Percentiles rank a stretch among this genome's conserved stretches.
phyloP scores from a whole-genome alignment of 768 basidiomycete species.

The Terana coerulea region DNA sequence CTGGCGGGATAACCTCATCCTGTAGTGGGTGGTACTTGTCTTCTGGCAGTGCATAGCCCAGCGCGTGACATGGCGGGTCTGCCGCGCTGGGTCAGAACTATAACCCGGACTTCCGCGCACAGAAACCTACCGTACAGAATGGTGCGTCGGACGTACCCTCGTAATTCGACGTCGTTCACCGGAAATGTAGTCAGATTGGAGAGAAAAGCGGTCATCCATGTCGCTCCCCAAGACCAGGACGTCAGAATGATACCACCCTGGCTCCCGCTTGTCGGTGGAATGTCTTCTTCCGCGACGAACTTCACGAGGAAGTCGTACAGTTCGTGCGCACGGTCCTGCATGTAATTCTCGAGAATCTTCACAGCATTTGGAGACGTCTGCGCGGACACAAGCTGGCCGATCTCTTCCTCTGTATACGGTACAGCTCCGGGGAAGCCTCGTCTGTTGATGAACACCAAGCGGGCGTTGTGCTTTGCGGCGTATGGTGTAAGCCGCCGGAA shows the following conservation, averaged over 20 bases:
- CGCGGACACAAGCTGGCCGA: not conserved
- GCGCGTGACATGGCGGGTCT: conserved; percentile 9
- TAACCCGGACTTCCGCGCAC: not conserved
- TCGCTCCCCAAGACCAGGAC: conserved; percentile 5
- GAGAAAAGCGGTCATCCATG: conserved; percentile 3
- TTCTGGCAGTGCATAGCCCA: conserved; percentile 3
- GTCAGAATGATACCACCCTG: conserved; percentile 23
- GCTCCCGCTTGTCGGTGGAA: not conserved
- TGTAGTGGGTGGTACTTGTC: conserved; percentile 6
- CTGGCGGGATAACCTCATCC: not conserved
- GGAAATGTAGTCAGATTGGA: not conserved
- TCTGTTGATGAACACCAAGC: conserved; percentile 11
- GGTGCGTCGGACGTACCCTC: not conserved
- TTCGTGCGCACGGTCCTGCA: conserved; percentile 1
- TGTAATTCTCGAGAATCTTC: not conserved
- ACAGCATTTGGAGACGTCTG: not conserved
- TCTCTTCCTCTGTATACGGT: not conserved
- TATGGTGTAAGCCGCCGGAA: conserved; percentile 4
- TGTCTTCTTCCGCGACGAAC: conserved; percentile 3
- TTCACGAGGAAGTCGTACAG: conserved; percentile 2
- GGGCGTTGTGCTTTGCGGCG: conserved; percentile 1
- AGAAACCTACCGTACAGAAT: conserved; percentile 5
- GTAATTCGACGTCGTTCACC: not conserved
- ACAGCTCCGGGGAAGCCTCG: conserved; percentile 8
- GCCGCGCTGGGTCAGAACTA: not conserved